These are phyloP conservation scores for Ustilago hordei DNA, from an alignment of 1,284 basidiomycete species.

Conservation along the genomic window DNA sequence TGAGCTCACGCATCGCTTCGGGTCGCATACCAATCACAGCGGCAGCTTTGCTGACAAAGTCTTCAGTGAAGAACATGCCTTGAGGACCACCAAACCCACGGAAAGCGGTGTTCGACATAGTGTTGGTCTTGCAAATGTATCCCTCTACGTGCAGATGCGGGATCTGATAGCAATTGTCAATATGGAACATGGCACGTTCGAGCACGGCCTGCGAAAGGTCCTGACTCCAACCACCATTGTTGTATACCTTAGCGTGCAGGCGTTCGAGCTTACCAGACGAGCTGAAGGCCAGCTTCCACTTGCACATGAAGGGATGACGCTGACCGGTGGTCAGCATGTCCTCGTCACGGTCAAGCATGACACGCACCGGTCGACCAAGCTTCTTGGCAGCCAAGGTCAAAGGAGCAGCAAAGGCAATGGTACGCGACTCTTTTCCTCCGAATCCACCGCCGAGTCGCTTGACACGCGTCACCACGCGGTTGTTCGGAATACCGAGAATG, in stretches of 20 bases:
- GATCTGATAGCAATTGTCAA: conserved; percentile 67
- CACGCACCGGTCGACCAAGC: conserved; percentile 66
- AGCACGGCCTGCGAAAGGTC: conserved; percentile 69
- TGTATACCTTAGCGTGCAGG: conserved; percentile 66
- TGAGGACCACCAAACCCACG: conserved; percentile 70
- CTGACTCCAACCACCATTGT: conserved; percentile 70
- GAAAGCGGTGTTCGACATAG: conserved; percentile 70
- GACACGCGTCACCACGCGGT: conserved; percentile 64
- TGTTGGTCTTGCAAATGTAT: conserved; percentile 69
- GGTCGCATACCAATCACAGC: conserved; percentile 64
- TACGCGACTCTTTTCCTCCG: conserved; percentile 69
- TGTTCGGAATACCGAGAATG: conserved; percentile 68
- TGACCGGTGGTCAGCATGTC: conserved; percentile 70
- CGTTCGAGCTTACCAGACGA: conserved; percentile 67
- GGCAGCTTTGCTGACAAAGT: conserved; percentile 67
- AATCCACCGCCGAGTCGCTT: conserved; percentile 70
- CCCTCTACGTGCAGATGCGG: conserved; percentile 66
- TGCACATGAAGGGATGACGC: conserved; percentile 69
- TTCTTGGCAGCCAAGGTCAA: conserved; percentile 68
- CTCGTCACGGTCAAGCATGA: conserved; percentile 69
- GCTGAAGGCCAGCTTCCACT: conserved; percentile 68
- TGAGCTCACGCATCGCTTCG: conserved; percentile 67
- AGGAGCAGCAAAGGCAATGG: conserved; percentile 53
- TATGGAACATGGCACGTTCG: conserved; percentile 70
- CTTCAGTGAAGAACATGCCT: conserved; percentile 69